Evolutionary conservation across 352 stramenopile genomes (phyloP), one percentile per base, ranked within the genome.

Genomic region (Phytophthora pini): DNA sequence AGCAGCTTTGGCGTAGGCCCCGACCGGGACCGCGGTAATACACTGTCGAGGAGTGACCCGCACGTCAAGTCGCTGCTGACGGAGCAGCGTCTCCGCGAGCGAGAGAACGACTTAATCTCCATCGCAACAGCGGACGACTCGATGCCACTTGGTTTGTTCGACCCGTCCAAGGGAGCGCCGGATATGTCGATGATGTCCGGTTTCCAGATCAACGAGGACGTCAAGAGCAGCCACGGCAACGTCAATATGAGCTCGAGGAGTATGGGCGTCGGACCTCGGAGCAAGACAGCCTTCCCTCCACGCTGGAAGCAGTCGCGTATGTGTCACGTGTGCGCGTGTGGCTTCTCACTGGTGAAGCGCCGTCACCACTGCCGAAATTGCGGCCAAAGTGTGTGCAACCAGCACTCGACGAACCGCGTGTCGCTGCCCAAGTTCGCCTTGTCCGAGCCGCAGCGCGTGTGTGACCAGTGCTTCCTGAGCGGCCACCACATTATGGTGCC

Each of bases 321-420:
- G 47, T 94, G 86, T 56, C 75, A 90, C 68, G 82, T 94, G 46
- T 94, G 86, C 55, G 59, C 72, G 7, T 71, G 71, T 29, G 60
- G 64, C 9, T 94, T 92, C 69, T 77, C 77, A 44, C 65, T 92
- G 26, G 76, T 89, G 40, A 89, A 89, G 52, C 86, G 86, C n/a
- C 83, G 86, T 47, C 86, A 94, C 64, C 86, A 94, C 67, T 94
- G 86, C 68, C 82, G 86, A 15, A 91, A 92, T 65, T 94, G 86
- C 66, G 86, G 86, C 6, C 79, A 90, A 57, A 91, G 82, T 43
- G 84, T 91, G 10, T 93, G 84, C 65, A 77, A 69, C 41, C 80
- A 79, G 46, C 84, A 93, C 65, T 92, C 85, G 59, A 92, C 77
- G 29, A 90, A 93, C 77, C 83, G 85, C 53, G 83, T 93, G 31